Conservation (phyloP, 768 basidiomycete species). For the Psilocybe tampanensis region DNA sequence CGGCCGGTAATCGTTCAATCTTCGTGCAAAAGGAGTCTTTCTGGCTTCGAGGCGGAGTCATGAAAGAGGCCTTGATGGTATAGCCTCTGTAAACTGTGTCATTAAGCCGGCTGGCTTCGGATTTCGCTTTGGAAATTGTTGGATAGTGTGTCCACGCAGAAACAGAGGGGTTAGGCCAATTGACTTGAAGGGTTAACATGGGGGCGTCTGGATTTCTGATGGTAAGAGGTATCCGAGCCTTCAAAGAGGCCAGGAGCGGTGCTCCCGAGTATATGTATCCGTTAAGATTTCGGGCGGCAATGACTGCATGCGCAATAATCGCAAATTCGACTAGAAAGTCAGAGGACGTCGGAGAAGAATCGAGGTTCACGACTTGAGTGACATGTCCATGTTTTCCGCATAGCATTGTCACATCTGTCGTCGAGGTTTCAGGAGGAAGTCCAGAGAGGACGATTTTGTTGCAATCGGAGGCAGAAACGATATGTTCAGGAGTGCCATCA, state of each 20-base stretch:
- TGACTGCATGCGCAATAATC: conserved; percentile 29
- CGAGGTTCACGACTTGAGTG: conserved; percentile 20
- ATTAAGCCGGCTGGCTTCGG: conserved; percentile 40
- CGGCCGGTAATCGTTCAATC: conserved; percentile 44
- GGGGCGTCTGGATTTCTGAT: conserved; percentile 9
- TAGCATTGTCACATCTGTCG: conserved; percentile 32
- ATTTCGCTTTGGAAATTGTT: conserved; percentile 43
- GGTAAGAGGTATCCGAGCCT: conserved; percentile 19
- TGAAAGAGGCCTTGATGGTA: conserved; percentile 41
- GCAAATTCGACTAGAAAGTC: conserved; percentile 32
- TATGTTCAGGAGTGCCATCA: conserved; percentile 28
- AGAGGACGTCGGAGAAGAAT: conserved; percentile 19
- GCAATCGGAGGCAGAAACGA: conserved; percentile 43
- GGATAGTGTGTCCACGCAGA: conserved; percentile 51
- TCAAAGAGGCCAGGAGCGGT: conserved; percentile 29
- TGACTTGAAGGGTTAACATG: conserved; percentile 34
- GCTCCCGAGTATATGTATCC: conserved; percentile 26
- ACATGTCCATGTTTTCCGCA: conserved; percentile 32
- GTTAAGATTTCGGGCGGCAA: conserved; percentile 36
- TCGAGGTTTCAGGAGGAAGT: conserved; percentile 34
- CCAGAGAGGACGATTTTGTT: conserved; percentile 39
- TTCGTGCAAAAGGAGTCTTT: conserved; percentile 42
- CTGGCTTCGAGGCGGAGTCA: conserved; percentile 34
- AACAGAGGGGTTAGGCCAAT: conserved; percentile 45
- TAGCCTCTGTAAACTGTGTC: conserved; percentile 39